These are phyloP conservation scores for Ilex paraguariensis DNA, from an alignment of 305 asterid genomes.

Conservation along the genomic window DNA sequence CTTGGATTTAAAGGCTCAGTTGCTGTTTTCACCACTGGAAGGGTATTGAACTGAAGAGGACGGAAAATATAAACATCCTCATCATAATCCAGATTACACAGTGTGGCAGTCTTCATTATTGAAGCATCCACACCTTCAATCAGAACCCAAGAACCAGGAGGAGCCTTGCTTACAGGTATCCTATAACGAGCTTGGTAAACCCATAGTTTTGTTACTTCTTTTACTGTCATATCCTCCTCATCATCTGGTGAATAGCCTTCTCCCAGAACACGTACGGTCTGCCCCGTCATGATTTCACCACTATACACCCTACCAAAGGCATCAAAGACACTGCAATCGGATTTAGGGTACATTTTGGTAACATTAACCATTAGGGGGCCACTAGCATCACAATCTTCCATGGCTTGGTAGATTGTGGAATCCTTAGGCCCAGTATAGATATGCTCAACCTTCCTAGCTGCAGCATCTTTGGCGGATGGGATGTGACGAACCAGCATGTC, in stretches of 20 bases:
- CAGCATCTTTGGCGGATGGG: conserved; percentile 95
- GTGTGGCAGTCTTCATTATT: conserved; percentile 96
- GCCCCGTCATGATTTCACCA: conserved; percentile 90
- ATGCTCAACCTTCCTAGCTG: conserved; percentile 78
- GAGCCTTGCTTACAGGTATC: conserved; percentile 91
- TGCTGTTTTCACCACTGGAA: conserved; percentile 98
- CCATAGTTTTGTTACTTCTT: conserved; percentile 92
- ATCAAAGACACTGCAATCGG: conserved; percentile 95
- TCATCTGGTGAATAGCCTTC: conserved; percentile 99
- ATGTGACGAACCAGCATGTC: conserved; percentile 96
- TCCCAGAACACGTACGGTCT: conserved; percentile 86
- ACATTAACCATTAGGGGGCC: conserved; percentile 94
- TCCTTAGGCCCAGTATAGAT: conserved; percentile 84
- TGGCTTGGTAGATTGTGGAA: conserved; percentile 64
- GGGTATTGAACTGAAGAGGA: conserved; percentile 93
- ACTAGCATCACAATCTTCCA: conserved; percentile 77
- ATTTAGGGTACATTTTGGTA: conserved; percentile 88
- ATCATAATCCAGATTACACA: conserved; percentile 72
- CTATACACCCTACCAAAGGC: conserved; percentile 98
- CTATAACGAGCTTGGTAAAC: conserved; percentile 98
- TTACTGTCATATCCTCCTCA: conserved; percentile 32
- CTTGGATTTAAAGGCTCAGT: conserved; percentile 98
- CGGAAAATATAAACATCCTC: conserved; percentile 86
- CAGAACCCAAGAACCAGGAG: conserved; percentile 99
- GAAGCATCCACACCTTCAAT: conserved; percentile 99